These are phyloP conservation scores for Martensiomyces pterosporus DNA, from an alignment of 192 early-diverging fungal species.

Conservation along the genomic window DNA sequence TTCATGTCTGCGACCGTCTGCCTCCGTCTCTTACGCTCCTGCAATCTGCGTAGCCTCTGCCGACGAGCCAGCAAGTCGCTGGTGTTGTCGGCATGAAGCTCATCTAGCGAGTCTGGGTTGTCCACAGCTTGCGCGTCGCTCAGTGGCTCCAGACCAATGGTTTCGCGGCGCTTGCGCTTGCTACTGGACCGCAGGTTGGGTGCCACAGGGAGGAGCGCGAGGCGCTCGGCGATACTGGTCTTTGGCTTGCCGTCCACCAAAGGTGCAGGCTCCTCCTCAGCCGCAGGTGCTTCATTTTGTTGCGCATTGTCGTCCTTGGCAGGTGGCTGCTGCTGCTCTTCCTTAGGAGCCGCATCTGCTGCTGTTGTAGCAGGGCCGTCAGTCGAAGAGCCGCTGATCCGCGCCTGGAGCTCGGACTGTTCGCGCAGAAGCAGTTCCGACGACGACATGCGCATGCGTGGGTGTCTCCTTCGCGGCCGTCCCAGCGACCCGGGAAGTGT, in stretches of 20 bases:
- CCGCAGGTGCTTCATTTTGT: neutral
- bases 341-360: neutral
- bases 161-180: slow-evolving; percentile 23
- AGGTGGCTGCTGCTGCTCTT: neutral
- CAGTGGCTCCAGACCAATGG: slow-evolving; percentile 8
- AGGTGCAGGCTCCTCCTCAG: neutral
- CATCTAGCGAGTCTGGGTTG: slow-evolving; percentile 3
- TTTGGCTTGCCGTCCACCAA: neutral
- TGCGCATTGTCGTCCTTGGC: neutral
- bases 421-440: slow-evolving; percentile 33
- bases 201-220: neutral
- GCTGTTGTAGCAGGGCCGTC: slow-evolving; percentile 1
- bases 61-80: slow-evolving; percentile 21
- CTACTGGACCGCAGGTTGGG: too few relatives aligned
- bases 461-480: neutral
- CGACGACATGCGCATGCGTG: neutral
- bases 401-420: slow-evolving; percentile 37
- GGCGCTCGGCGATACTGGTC: neutral
- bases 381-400: slow-evolving; percentile 7
- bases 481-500: too few relatives aligned
- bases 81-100: slow-evolving; percentile 1
- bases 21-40: slow-evolving; percentile 42
- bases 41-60: slow-evolving; percentile 33
- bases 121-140: neutral
- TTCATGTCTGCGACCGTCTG: slow-evolving; percentile 40